phyloP scores from a whole-genome alignment of 1,139 yeast species.

The Saccharomyces uvarum region DNA sequence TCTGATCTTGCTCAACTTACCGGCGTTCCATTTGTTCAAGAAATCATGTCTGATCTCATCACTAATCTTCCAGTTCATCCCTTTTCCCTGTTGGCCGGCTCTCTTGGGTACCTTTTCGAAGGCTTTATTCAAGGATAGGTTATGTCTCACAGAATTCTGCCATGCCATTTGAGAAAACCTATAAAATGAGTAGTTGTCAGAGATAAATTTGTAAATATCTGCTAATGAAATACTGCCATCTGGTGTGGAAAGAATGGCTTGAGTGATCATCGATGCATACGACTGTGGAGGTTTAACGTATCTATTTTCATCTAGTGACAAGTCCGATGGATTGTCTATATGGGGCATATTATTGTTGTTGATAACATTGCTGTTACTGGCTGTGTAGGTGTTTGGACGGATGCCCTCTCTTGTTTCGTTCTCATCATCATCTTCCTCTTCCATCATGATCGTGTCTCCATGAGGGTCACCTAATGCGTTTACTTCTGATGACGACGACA shows the following conservation, averaged over 20 bases:
- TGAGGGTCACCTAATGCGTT: background rate
- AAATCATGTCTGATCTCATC: constrained; percentile 78
- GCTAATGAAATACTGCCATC: constrained; percentile 82
- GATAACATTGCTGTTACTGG: background rate
- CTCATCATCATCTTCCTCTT: background rate
- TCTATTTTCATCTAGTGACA: constrained; percentile 51
- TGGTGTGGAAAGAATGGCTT: constrained; percentile 79
- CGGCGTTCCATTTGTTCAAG: constrained; percentile 65
- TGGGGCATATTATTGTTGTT: constrained; percentile 32
- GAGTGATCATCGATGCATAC: constrained; percentile 96
- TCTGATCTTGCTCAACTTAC: constrained; percentile 60
- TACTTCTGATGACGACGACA: background rate
- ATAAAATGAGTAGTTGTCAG: constrained; percentile 79
- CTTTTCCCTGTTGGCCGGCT: constrained; percentile 93
- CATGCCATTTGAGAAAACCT: constrained; percentile 83
- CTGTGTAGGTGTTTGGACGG: background rate
- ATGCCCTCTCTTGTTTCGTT: background rate
- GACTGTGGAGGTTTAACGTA: constrained; percentile 93
- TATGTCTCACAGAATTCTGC: constrained; percentile 84
- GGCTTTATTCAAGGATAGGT: constrained; percentile 70
- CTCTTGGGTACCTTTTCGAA: constrained; percentile 91
- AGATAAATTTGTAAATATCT: constrained; percentile 86
- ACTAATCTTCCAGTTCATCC: constrained; percentile 96
- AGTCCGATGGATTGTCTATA: background rate
- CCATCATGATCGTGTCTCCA: background rate